A percentile compares a stretch with the other conserved stretches of the same genome.
These are phyloP conservation scores for Penicillium fimorum DNA, from an alignment of 495 filamentous ascomycete genomes.

Conservation along the genomic window DNA sequence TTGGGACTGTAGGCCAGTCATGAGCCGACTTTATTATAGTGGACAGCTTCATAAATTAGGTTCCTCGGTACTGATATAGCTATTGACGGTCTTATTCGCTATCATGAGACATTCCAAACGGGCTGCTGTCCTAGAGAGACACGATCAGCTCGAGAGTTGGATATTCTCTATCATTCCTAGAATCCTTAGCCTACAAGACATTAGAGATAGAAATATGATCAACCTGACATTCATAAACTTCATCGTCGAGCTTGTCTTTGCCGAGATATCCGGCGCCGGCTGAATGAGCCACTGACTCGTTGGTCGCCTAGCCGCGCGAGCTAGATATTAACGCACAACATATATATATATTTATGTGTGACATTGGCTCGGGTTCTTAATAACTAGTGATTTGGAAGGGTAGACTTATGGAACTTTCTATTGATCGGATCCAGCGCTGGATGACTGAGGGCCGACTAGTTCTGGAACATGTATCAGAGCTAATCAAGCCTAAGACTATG, in stretches of 20 bases:
- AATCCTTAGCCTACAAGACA: not conserved
- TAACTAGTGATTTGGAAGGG: too few relatives aligned
- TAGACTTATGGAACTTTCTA: not conserved
- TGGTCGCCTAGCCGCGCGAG: too few relatives aligned
- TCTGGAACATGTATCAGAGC: not conserved
- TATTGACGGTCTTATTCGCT: not conserved
- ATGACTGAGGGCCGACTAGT: not conserved
- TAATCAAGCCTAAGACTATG: not conserved
- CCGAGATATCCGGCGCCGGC: not conserved
- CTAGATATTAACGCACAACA: too few relatives aligned
- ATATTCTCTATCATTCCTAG: not conserved
- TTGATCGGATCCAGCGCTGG: not conserved
- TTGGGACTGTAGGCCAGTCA: too few relatives aligned
- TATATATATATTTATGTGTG: too few relatives aligned
- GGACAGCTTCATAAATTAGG: not conserved
- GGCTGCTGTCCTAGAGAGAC: not conserved
- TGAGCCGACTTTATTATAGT: not conserved
- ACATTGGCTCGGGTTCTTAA: too few relatives aligned
- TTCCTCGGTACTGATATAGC: not conserved
- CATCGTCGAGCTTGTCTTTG: not conserved
- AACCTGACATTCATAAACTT: not conserved
- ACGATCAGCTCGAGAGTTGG: not conserved
- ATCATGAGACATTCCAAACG: not conserved
- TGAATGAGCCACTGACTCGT: too few relatives aligned
- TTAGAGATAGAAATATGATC: not conserved